Evolutionary conservation across 495 filamentous ascomycete genomes (phyloP).

Genomic region (Neurospora intermedia): DNA sequence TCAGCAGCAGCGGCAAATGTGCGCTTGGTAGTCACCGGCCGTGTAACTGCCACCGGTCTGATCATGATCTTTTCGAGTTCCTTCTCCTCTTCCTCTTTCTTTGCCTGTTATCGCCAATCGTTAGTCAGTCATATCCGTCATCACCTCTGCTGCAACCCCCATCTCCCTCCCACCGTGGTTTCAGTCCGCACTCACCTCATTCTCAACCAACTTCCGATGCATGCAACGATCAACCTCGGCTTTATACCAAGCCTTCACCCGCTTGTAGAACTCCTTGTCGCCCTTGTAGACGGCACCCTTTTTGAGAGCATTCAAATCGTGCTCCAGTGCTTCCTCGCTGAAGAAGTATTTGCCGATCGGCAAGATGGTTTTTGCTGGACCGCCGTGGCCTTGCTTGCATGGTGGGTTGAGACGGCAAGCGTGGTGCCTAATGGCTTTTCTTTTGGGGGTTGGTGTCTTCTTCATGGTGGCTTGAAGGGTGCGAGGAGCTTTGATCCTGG

Average conservation of each 20-base stretch:
- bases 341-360: slow-evolving; percentile 10
- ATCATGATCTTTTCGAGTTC: neutral
- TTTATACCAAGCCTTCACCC: slow-evolving; percentile 22
- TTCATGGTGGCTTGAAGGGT: neutral
- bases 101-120: neutral
- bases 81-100: neutral
- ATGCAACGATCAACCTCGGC: slow-evolving; percentile 17
- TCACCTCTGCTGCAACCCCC: neutral
- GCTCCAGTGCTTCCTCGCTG: slow-evolving; percentile 9
- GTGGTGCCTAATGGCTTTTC: neutral
- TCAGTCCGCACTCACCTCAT: neutral
- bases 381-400: slow-evolving; percentile 9
- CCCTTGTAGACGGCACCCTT: slow-evolving; percentile 9
- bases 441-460: neutral
- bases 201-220: slow-evolving; percentile 2
- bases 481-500: neutral
- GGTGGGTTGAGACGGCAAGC: slow-evolving; percentile 6
- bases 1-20: neutral
- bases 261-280: slow-evolving; percentile 13
- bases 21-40: neutral
- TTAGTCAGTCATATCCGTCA: neutral
- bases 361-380: neutral
- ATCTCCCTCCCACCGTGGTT: neutral
- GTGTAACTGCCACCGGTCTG: neutral
- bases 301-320: slow-evolving; percentile 14